These are phyloP conservation scores for Cynara cardunculus DNA, from an alignment of 129 eudicot species.

Conservation along the genomic window DNA sequence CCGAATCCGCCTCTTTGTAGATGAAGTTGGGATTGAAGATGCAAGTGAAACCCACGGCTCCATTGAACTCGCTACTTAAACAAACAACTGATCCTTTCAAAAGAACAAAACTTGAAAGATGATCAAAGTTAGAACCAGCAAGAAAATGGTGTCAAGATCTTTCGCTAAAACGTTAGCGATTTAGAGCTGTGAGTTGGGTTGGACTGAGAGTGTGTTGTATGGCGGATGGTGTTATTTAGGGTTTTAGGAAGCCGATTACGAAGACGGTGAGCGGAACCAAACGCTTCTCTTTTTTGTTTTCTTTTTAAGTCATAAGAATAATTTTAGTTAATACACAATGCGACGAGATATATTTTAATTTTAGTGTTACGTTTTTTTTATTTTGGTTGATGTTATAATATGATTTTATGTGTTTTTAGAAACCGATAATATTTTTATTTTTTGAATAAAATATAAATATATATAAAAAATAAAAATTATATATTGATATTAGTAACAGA, in stretches of 20 bases:
- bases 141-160: not conserved
- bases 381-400: no score
- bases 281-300: not conserved
- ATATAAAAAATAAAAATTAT: no score
- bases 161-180: slow-evolving; percentile 6
- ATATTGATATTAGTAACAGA: no score
- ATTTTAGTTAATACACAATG: not conserved
- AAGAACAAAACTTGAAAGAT: not conserved
- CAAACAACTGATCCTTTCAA: slow-evolving; percentile 10
- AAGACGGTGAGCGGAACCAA: not conserved
- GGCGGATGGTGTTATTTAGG: slow-evolving; percentile 18
- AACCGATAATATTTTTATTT: no score
- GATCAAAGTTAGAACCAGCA: not conserved
- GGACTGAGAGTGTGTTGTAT: not conserved
- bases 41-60: slow-evolving; percentile 50
- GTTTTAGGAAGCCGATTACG: slow-evolving; percentile 18
- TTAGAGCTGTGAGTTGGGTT: not conserved
- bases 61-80: slow-evolving; percentile 35
- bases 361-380: no score
- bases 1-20: slow-evolving; percentile 51
- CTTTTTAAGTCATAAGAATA: not conserved
- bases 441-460: no score
- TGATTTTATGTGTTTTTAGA: no score
- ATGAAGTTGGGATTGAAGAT: slow-evolving; percentile 45
- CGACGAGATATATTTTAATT: no score